Conservation (phyloP, 805 yeast species). For the Wickerhamomyces tratensis region DNA sequence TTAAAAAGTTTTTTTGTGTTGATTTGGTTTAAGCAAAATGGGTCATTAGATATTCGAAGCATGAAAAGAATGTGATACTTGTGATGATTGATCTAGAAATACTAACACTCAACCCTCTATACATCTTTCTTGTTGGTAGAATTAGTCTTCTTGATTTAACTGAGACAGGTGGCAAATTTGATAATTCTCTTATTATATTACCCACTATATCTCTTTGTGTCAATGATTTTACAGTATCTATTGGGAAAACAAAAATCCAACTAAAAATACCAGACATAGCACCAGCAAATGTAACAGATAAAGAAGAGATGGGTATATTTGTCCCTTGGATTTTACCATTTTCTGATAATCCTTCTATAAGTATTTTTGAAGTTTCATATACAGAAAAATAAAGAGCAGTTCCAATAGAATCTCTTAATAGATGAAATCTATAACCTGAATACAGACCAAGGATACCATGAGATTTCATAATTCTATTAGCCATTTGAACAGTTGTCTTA, state of each 20-base stretch:
- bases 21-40: slow-evolving; percentile 28
- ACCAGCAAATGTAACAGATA: slow-evolving; percentile 59
- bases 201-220: slow-evolving; percentile 67
- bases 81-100: slow-evolving; percentile 60
- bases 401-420: slow-evolving; percentile 59
- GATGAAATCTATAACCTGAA: slow-evolving; percentile 63
- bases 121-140: slow-evolving; percentile 42
- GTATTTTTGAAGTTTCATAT: slow-evolving; percentile 63
- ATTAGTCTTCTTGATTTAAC: slow-evolving; percentile 21
- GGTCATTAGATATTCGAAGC: slow-evolving; percentile 60
- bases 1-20: too few relatives aligned
- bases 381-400: slow-evolving; percentile 66
- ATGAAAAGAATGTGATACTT: slow-evolving; percentile 67
- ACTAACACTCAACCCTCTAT: slow-evolving; percentile 73
- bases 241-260: slow-evolving; percentile 70
- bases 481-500: slow-evolving; percentile 31
- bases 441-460: slow-evolving; percentile 61
- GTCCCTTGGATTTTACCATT: slow-evolving; percentile 24
- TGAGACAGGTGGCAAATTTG: slow-evolving; percentile 28
- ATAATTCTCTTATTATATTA: slow-evolving; percentile 50
- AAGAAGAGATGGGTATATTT: slow-evolving; percentile 22
- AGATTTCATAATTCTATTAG: slow-evolving; percentile 40
- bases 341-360: slow-evolving; percentile 20
- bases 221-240: slow-evolving; percentile 72
- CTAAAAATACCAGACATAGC: slow-evolving; percentile 68